A percentile compares a stretch with the other conserved stretches of the same genome.
phyloP scores from a whole-genome alignment of 441 rosid species.

The Adansonia grandidieri region DNA sequence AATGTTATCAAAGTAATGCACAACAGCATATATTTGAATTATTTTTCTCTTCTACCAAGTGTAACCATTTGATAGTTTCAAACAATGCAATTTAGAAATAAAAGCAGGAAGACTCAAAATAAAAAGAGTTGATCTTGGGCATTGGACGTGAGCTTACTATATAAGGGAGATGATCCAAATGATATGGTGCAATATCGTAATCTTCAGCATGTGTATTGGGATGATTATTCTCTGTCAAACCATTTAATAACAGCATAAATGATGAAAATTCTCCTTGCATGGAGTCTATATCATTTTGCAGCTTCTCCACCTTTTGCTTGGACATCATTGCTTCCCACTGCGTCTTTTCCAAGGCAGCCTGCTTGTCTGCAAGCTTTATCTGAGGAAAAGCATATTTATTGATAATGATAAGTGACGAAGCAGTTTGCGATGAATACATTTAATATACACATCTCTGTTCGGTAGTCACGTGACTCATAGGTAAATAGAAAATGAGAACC shows the following conservation, averaged over 20 bases:
- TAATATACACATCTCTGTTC: not conserved
- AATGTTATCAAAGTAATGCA: not conserved
- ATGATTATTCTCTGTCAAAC: conserved; percentile 48
- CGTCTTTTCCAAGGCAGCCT: conserved; percentile 84
- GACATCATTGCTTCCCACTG: conserved; percentile 89
- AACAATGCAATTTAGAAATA: not conserved
- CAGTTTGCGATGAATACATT: not conserved
- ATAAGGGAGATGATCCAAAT: conserved; percentile 56
- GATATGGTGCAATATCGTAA: conserved; percentile 56
- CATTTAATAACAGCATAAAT: conserved; percentile 59
- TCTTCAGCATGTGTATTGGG: conserved; percentile 43
- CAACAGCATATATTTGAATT: not conserved
- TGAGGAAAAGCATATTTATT: conserved; percentile 30
- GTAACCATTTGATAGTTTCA: too few species aligned
- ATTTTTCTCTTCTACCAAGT: not conserved
- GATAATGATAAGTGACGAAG: not conserved
- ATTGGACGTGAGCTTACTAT: conserved; percentile 52
- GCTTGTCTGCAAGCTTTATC: conserved; percentile 94
- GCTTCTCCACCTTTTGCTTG: conserved; percentile 61
- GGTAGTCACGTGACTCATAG: not conserved
- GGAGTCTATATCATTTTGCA: conserved; percentile 64
- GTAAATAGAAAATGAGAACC: not conserved
- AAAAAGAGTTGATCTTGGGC: not conserved
- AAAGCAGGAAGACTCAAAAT: not conserved
- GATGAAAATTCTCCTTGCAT: conserved; percentile 66